phyloP scores from a whole-genome alignment of 805 yeast species.

The Ogataea nitratoaversa region DNA sequence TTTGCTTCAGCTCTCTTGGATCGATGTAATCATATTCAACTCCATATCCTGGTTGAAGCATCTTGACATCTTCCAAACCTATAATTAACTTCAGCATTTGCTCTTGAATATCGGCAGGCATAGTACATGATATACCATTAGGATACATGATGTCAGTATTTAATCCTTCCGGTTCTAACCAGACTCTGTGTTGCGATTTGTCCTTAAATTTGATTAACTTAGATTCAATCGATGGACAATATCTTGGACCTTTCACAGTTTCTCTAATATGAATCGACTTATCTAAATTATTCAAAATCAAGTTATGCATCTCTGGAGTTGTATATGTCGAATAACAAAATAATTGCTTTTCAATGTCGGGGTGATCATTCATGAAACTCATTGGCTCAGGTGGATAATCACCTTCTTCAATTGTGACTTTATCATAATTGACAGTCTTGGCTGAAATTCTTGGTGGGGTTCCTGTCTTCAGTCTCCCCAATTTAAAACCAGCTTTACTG shows the following conservation, averaged over 20 bases:
- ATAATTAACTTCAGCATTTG: slow-evolving; percentile 71
- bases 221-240: slow-evolving; percentile 95
- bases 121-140: slow-evolving; percentile 91
- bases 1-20: slow-evolving; percentile 76
- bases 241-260: slow-evolving; percentile 93
- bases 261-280: slow-evolving; percentile 88
- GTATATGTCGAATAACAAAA: slow-evolving; percentile 78
- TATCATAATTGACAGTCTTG: slow-evolving; percentile 61
- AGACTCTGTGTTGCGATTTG: slow-evolving; percentile 71
- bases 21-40: slow-evolving; percentile 96
- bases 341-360: slow-evolving; percentile 56
- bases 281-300: slow-evolving; percentile 66
- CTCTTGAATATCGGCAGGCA: slow-evolving; percentile 91
- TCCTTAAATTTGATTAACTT: slow-evolving; percentile 78
- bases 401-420: slow-evolving; percentile 69
- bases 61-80: slow-evolving; percentile 83
- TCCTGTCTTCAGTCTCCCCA: slow-evolving; percentile 93
- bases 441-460: slow-evolving; percentile 89
- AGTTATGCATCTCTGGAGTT: slow-evolving; percentile 65
- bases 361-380: slow-evolving; percentile 75
- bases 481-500: slow-evolving; percentile 66
- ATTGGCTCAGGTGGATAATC: slow-evolving; percentile 86
- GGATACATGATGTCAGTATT: slow-evolving; percentile 89
- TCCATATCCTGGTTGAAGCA: slow-evolving; percentile 97
- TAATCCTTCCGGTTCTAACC: slow-evolving; percentile 97